Evolutionary conservation across 2,329 filamentous ascomycete genomes (phyloP).

Genomic region (Aspergillus proliferans): DNA sequence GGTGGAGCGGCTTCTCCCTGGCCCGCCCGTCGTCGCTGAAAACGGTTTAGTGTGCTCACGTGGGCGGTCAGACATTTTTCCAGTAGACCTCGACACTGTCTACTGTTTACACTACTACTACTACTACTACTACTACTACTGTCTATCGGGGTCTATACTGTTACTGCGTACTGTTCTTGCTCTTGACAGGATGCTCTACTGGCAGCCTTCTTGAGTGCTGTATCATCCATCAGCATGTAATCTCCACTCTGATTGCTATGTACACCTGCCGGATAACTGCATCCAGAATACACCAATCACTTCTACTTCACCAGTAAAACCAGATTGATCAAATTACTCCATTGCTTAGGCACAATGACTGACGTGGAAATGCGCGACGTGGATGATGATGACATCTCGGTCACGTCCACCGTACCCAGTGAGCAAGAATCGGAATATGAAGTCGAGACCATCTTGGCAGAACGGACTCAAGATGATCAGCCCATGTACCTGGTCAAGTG

Average conservation of each 20-base stretch:
- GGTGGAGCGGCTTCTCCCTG: not conserved
- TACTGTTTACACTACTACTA: not conserved
- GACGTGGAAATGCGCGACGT: constrained; percentile 9
- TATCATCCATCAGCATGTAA: too few relatives aligned
- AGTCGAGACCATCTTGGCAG: constrained; percentile 50
- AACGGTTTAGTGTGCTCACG: not conserved
- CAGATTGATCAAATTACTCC: too few relatives aligned
- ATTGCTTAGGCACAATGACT: not conserved
- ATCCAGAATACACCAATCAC: too few relatives aligned
- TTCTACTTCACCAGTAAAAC: too few relatives aligned
- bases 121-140: too few relatives aligned
- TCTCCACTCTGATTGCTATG: too few relatives aligned
- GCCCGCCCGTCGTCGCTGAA: not conserved
- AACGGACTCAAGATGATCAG: constrained; percentile 32
- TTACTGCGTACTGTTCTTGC: too few relatives aligned
- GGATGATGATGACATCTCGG: constrained; percentile 49
- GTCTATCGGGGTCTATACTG: too few relatives aligned
- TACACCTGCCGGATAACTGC: too few relatives aligned
- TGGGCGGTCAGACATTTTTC: not conserved
- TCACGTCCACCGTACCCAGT: constrained; percentile 48
- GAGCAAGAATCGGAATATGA: constrained; percentile 46
- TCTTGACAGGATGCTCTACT: too few relatives aligned
- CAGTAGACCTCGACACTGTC: not conserved
- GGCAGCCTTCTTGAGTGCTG: too few relatives aligned
- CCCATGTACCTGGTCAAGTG: constrained; percentile 58